Percentiles rank a stretch among this genome's conserved stretches.
phyloP scores from a whole-genome alignment of 2,329 filamentous ascomycete genomes.

The Nigrospora sphaerica region DNA sequence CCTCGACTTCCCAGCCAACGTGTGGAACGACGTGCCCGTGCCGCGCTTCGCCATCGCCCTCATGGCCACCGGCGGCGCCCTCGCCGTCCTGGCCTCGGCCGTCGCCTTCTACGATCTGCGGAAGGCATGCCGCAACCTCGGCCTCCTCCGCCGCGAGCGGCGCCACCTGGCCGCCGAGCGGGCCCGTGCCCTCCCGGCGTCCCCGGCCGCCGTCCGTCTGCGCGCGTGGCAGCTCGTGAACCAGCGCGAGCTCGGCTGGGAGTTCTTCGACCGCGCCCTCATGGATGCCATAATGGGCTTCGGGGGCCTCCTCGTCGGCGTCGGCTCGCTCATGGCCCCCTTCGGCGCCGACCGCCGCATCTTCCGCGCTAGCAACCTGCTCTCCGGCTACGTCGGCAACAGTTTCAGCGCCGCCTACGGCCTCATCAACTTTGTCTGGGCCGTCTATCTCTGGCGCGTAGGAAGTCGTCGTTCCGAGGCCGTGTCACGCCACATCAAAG shows the following conservation, averaged over 20 bases:
- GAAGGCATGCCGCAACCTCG: constrained; percentile 37
- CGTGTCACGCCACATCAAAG: constrained; percentile 15
- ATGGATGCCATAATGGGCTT: constrained; percentile 45
- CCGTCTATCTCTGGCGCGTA: constrained; percentile 30
- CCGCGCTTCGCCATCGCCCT: constrained; percentile 39
- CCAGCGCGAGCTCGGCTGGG: constrained; percentile 40
- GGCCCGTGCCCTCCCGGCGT: constrained; percentile 2
- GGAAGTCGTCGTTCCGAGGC: constrained; percentile 29
- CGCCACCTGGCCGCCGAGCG: constrained; percentile 16
- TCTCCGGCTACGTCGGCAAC: constrained; percentile 51
- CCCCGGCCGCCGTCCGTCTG: constrained; percentile 18
- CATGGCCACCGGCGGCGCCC: constrained; percentile 44
- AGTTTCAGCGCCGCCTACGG: constrained; percentile 40
- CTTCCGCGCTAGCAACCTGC: constrained; percentile 40
- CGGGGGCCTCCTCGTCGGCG: constrained; percentile 40
- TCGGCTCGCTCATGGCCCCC: constrained; percentile 47
- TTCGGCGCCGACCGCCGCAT: constrained; percentile 34
- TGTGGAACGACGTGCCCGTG: constrained; percentile 46
- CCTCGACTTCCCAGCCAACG: constrained; percentile 49
- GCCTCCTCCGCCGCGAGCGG: constrained; percentile 34
- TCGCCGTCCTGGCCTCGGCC: constrained; percentile 35
- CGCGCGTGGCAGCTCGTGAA: constrained; percentile 29
- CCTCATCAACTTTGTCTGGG: constrained; percentile 41
- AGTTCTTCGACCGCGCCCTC: constrained; percentile 39
- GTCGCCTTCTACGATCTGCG: constrained; percentile 37